A percentile compares a stretch with the other conserved stretches of the same genome.
Evolutionary conservation across 495 filamentous ascomycete genomes (phyloP).

Genomic region (Saxispiralis lemnorum): DNA sequence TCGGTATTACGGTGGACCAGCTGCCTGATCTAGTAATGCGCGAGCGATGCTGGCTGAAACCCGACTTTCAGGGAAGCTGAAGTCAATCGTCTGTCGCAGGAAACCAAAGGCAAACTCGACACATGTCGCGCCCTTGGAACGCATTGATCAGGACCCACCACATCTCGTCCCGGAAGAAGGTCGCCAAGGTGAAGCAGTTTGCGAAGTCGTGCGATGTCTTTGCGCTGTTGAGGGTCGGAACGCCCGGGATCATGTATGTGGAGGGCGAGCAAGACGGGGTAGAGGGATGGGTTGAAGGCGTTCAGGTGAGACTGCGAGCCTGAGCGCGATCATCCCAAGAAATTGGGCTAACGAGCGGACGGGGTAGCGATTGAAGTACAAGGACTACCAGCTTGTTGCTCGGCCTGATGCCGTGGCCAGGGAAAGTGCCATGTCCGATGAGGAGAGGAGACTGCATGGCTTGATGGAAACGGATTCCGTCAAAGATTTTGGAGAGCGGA

Average conservation of each 20-base stretch:
- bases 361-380: constrained; percentile 21
- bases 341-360: not conserved
- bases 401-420: constrained; percentile 9
- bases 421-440: not conserved
- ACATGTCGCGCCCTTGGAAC: constrained; percentile 12
- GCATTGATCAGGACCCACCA: constrained; percentile 63
- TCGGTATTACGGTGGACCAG: too few relatives aligned
- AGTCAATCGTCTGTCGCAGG: too few relatives aligned
- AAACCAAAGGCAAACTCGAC: too few relatives aligned
- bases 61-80: too few relatives aligned
- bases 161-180: constrained; percentile 67
- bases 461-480: constrained; percentile 22
- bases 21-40: too few relatives aligned
- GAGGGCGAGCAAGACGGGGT: constrained; percentile 37
- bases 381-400: constrained; percentile 24
- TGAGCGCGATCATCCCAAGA: not conserved
- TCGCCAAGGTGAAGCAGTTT: constrained; percentile 45
- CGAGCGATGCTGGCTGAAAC: too few relatives aligned
- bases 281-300: constrained; percentile 37
- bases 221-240: constrained; percentile 47
- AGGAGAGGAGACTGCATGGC: not conserved
- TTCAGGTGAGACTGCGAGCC: constrained; percentile 24
- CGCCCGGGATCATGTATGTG: constrained; percentile 64
- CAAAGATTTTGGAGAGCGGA: constrained; percentile 21
- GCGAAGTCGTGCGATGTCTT: constrained; percentile 37